Conservation (phyloP, 345 rosid genomes). For the Balakata baccata region DNA sequence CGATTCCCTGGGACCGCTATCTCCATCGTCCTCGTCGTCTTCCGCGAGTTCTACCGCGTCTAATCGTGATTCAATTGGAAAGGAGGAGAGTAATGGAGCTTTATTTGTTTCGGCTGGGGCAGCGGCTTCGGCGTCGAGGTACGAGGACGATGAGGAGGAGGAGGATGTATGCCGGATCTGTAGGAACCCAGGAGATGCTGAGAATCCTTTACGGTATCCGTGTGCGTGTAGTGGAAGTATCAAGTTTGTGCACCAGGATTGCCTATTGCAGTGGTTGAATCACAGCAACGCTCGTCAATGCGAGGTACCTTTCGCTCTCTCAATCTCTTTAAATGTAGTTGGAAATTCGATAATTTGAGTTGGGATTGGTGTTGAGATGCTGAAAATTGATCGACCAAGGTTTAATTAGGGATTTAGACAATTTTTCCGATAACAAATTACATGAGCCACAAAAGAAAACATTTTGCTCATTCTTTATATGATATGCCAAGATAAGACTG, state of each 20-base stretch:
- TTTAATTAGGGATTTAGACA: conserved; percentile 1
- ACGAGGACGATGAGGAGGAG: conserved; percentile 78
- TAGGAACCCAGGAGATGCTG: conserved; percentile 87
- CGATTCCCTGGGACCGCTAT: not conserved
- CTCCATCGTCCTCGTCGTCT: conserved; percentile 17
- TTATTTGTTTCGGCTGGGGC: conserved; percentile 18
- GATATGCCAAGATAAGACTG: not conserved
- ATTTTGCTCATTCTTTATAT: not conserved
- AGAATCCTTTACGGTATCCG: conserved; percentile 87
- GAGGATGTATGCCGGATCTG: conserved; percentile 99
- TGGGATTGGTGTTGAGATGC: not conserved
- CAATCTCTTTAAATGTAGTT: not conserved
- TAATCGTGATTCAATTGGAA: conserved; percentile 17
- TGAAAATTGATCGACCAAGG: conserved; percentile 6
- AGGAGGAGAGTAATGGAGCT: conserved; percentile 18
- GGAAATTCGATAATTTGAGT: not conserved
- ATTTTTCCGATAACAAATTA: not conserved
- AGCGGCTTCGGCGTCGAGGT: conserved; percentile 23
- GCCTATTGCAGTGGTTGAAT: conserved; percentile 98
- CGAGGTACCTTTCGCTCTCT: conserved; percentile 54
- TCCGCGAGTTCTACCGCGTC: conserved; percentile 9
- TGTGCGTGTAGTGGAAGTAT: conserved; percentile 99
- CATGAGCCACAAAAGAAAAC: not conserved
- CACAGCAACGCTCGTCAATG: conserved; percentile 99
- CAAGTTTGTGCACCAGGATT: conserved; percentile 96